A percentile compares a stretch with the other conserved stretches of the same genome.
phyloP scores from a whole-genome alignment of 2,329 filamentous ascomycete genomes.

The Blastomyces percursus region DNA sequence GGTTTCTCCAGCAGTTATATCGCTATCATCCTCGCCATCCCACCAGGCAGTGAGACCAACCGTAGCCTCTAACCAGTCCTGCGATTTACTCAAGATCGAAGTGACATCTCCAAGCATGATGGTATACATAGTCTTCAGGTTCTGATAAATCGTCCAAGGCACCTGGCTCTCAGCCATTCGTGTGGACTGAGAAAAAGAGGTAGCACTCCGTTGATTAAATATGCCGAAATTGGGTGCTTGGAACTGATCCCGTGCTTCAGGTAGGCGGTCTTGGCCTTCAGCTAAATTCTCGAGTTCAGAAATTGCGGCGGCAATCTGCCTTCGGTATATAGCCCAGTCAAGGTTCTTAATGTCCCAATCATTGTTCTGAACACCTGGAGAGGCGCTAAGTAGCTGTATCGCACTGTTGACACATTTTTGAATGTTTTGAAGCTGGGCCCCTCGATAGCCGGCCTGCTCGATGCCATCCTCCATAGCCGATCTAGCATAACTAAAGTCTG shows the following conservation, averaged over 20 bases:
- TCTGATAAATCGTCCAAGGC: slow-evolving; percentile 84
- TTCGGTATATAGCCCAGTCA: slow-evolving; percentile 76
- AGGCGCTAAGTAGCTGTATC: slow-evolving; percentile 58
- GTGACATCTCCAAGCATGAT: slow-evolving; percentile 65
- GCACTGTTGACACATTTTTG: slow-evolving; percentile 59
- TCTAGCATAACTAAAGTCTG: slow-evolving; percentile 67
- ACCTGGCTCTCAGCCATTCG: slow-evolving; percentile 72
- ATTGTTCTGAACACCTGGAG: slow-evolving; percentile 51
- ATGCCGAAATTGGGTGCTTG: slow-evolving; percentile 37
- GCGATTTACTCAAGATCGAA: slow-evolving; percentile 63
- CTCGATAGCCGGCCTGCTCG: slow-evolving; percentile 58
- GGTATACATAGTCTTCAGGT: slow-evolving; percentile 66
- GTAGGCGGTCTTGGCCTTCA: slow-evolving; percentile 54
- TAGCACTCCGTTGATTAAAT: slow-evolving; percentile 39
- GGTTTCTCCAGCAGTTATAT: slow-evolving; percentile 22
- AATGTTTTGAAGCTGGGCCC: slow-evolving; percentile 65
- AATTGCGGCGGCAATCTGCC: slow-evolving; percentile 57
- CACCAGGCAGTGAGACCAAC: slow-evolving; percentile 82
- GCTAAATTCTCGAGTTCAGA: slow-evolving; percentile 66
- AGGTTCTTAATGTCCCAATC: slow-evolving; percentile 76
- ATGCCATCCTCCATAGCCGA: slow-evolving; percentile 52
- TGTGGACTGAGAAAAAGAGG: slow-evolving; percentile 55
- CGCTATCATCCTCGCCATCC: slow-evolving; percentile 62
- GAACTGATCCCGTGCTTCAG: slow-evolving; percentile 35
- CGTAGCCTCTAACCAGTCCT: slow-evolving; percentile 88